Conservation (phyloP, 2,329 filamentous ascomycete genomes). For the Fusarium oligoseptatum region DNA sequence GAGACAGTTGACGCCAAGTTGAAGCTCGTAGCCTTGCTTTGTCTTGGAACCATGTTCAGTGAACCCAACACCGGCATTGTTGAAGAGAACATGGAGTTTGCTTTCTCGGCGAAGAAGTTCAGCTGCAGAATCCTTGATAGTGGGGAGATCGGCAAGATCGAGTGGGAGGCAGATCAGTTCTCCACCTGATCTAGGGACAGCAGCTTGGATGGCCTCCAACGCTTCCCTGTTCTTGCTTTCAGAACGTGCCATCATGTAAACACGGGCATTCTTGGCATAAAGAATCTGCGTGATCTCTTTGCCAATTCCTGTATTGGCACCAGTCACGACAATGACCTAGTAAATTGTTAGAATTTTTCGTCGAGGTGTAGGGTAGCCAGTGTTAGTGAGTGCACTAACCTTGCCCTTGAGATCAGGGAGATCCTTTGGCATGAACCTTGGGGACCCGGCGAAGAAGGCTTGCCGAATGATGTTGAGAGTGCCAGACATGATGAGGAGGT, state of each 20-base stretch:
- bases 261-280: constrained; percentile 65
- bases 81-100: constrained; percentile 54
- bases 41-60: constrained; percentile 54
- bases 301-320: constrained; percentile 58
- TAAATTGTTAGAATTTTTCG: background rate
- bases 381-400: constrained; percentile 60
- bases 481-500: background rate
- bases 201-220: constrained; percentile 57
- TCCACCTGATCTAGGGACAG: constrained; percentile 52
- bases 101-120: constrained; percentile 40
- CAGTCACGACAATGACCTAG: constrained; percentile 64
- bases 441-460: constrained; percentile 34
- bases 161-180: constrained; percentile 57
- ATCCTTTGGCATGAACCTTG: constrained; percentile 64
- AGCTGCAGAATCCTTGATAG: constrained; percentile 45
- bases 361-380: background rate
- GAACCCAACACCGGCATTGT: constrained; percentile 59
- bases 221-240: constrained; percentile 57
- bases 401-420: constrained; percentile 64
- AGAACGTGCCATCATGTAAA: constrained; percentile 66
- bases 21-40: constrained; percentile 56
- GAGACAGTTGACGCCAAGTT: constrained; percentile 58
- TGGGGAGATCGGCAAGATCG: constrained; percentile 55
- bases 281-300: constrained; percentile 65
- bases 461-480: constrained; percentile 16